A percentile compares a stretch with the other conserved stretches of the same genome.
phyloP scores from a whole-genome alignment of 1,284 basidiomycete species.

The Sporisorium reilianum region DNA sequence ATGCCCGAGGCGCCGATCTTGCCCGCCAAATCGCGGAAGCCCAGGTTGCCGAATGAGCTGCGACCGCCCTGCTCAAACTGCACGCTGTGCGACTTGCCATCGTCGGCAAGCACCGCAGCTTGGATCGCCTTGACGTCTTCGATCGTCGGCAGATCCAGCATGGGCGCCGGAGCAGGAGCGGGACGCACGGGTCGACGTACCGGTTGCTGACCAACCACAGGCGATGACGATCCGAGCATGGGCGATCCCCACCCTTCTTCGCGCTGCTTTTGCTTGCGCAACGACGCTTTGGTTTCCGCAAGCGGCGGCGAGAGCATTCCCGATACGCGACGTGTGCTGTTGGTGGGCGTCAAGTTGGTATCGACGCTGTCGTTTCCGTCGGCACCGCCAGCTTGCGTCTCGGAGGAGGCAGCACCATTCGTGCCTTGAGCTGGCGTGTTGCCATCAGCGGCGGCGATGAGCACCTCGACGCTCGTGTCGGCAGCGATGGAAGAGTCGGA shows the following conservation, averaged over 20 bases:
- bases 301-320: slow-evolving; percentile 41
- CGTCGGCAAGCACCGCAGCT: slow-evolving; percentile 55
- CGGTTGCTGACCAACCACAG: slow-evolving; percentile 10
- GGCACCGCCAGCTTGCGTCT: neutral
- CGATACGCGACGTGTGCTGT: slow-evolving; percentile 32
- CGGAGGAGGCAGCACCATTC: slow-evolving; percentile 2
- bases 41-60: slow-evolving; percentile 30
- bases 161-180: slow-evolving; percentile 54
- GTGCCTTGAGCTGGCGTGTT: slow-evolving; percentile 2
- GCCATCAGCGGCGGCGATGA: slow-evolving; percentile 31
- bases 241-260: slow-evolving; percentile 48
- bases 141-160: slow-evolving; percentile 65
- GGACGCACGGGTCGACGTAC: slow-evolving; percentile 26
- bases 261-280: slow-evolving; percentile 59
- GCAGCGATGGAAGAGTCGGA: slow-evolving; percentile 28
- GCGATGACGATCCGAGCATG: slow-evolving; percentile 14
- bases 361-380: slow-evolving; percentile 13
- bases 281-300: slow-evolving; percentile 51
- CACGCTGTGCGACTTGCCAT: slow-evolving; percentile 48
- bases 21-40: slow-evolving; percentile 41
- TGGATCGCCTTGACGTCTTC: slow-evolving; percentile 66
- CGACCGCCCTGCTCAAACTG: slow-evolving; percentile 37
- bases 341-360: slow-evolving; percentile 35
- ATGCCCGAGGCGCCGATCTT: no score
- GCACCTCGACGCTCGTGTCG: slow-evolving; percentile 34